Base-by-base conservation (phyloP, 805 yeast species). In the Clavispora vitiphila region DNA sequence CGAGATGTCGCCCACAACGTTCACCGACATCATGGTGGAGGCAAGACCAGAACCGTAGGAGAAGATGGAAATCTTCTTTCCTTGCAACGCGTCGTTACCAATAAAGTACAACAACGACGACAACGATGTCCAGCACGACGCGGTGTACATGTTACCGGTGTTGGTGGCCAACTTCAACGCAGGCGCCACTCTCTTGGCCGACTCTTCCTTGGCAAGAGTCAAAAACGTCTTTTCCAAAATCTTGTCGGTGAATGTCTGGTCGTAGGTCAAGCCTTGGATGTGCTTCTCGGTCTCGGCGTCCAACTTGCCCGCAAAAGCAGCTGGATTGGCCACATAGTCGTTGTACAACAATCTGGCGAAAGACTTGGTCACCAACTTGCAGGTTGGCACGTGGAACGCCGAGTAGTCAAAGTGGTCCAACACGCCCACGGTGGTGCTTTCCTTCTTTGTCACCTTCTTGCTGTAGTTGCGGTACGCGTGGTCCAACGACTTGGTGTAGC, bases 31-130 rank as follows among this genome's bases (percentile, higher is more conserved):
- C 67, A 93, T 72, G 30, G 96, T 80, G 14, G 98, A 77, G 35
- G 99, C 99, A 49, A 93, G 78, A 60, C 99, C 99, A 12, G 98
- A 91, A 54, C 99, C 99, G 67, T 93, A 93, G 16, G 99, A 93
- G 74, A 90, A 93, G 56, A 90, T 63, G 55, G 96, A 95, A 58
- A 93, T 75, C 66, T 96, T 80, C 74, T 89, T 87, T 56, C 77
- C 78, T 65, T 83, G 88, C 55, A 91, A 76, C 41, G 76, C 69
- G 35, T 82, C 93, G 41, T 77, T 75, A 34, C 87, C 90, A 48
- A 83, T 84, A 60, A 74, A 85, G 61, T 76, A 79, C 55, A 93
- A 72, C 51, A 88, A 71, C 11, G 98, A 91, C 24, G 91, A 76
- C 45, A 93, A 76, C 7, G 96, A 78, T 26, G 95, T 82, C 77